These are phyloP conservation scores for Flaveria ramosissima DNA, from an alignment of 129 eudicot genomes.

Conservation along the genomic window DNA sequence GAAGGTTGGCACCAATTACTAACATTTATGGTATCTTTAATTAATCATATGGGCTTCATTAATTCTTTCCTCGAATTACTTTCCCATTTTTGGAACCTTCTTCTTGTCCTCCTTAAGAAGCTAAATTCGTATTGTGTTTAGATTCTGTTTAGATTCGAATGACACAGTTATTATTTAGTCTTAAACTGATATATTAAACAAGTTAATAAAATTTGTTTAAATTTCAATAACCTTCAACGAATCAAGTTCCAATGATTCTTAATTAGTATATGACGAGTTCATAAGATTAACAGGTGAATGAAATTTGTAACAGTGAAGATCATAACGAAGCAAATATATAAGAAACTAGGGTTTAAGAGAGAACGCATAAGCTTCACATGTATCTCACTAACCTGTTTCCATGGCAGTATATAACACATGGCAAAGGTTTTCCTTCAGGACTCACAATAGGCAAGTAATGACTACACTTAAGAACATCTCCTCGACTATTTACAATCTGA, in stretches of 20 bases:
- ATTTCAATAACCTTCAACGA: not conserved
- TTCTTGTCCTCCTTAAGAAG: not conserved
- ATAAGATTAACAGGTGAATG: not conserved
- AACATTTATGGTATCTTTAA: not conserved
- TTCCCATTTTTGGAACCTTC: not conserved
- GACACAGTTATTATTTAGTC: not conserved
- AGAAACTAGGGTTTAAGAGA: not conserved
- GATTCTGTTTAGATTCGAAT: not conserved
- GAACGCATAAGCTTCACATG: not conserved
- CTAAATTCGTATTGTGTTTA: not conserved
- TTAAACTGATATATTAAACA: not conserved
- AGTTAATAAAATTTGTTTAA: not conserved
- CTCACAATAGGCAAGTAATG: slow-evolving; percentile 75
- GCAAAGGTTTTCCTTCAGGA: slow-evolving; percentile 79
- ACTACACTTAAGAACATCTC: slow-evolving; percentile 83
- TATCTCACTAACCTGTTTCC: slow-evolving; percentile 77
- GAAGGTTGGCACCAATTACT: not conserved
- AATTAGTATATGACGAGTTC: not conserved
- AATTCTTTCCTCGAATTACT: not conserved
- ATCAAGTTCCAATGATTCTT: not conserved
- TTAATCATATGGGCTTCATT: not conserved
- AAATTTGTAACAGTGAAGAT: not conserved
- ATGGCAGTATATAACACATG: slow-evolving; percentile 97
- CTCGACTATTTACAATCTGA: slow-evolving; percentile 84
- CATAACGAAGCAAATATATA: not conserved